Base-by-base conservation (phyloP, 2,329 filamentous ascomycete genomes). In the Reticulascus tulasneorum region DNA sequence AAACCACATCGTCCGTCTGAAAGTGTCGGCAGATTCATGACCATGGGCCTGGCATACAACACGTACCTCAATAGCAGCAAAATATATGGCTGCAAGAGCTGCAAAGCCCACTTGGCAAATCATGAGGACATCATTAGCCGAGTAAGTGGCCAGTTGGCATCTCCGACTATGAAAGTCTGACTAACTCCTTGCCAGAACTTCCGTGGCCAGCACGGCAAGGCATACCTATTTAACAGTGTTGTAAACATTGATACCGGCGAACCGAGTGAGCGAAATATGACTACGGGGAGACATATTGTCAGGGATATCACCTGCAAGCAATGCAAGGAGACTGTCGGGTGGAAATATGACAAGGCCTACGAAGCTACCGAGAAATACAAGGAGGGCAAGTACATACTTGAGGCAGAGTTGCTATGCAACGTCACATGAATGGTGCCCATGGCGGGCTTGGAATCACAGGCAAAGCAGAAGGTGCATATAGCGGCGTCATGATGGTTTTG, bases 311-410 rank as follows among this genome's bases (percentile, higher is more conserved):
- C 73, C 40, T 98, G 93, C 69, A 77, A 84, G 40, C 86, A 94
- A 63, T 98, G 93, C 75, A 85, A 84, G 58, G 85, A 90, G 61
- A 85, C 84, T 20, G 93, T 98, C 35, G 93, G 93, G 23, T 98
- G 93, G 93, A 97, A 95, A 63, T 98, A 98, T 60, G 93, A 98
- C 64, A 95, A 94, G 68, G 93, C 93, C 2, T 97, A 86, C 60
- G 93, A 98, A 68, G 64, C 71, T 22, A 82, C 75, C 47, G 91
- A 98, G 75, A 95, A 95, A 67, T 98, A 98, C 67, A 98, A 98
- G 71, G 93, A 98, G 72, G 90, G 89, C 37, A 98, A 97, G 67
- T 97, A 86, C 60, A 98, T 98, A 42, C 73, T 98, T 38, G 91
- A 97, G 69, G 86, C 86, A 21, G 90, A 95, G 67, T 66, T 96